Conservation (phyloP, 176 grass and related monocot genomes). For the Triticum dicoccoides region DNA sequence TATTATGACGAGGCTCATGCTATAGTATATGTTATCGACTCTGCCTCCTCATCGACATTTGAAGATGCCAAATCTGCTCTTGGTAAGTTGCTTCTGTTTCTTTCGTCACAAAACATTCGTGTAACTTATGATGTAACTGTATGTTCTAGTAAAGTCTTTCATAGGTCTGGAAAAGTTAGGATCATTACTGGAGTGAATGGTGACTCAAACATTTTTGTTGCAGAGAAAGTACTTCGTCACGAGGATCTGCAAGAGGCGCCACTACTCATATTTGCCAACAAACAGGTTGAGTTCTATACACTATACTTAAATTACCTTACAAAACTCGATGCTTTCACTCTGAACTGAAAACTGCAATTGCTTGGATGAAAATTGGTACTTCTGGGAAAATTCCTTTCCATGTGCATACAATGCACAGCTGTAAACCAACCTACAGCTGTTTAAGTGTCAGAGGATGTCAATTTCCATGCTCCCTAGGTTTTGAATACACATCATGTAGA, state of each 20-base stretch:
- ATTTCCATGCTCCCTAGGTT: neutral
- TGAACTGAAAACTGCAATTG: neutral
- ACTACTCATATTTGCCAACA: conserved; percentile 89
- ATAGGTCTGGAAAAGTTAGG: conserved; percentile 4
- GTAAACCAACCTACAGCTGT: neutral
- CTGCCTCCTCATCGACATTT: conserved; percentile 75
- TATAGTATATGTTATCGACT: conserved; percentile 92
- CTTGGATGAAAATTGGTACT: neutral
- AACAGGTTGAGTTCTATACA: conserved; percentile 54
- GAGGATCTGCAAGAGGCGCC: conserved; percentile 80
- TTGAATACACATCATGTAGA: neutral
- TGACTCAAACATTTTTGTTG: conserved; percentile 18
- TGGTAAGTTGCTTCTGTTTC: conserved; percentile 52
- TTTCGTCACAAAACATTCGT: conserved; percentile 8
- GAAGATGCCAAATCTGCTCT: conserved; percentile 91
- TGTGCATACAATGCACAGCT: neutral
- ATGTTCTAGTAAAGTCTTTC: conserved; percentile 19
- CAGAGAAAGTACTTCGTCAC: conserved; percentile 93
- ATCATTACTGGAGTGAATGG: neutral
- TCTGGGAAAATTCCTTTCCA: neutral
- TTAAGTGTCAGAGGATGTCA: neutral
- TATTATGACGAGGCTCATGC: conserved; percentile 98
- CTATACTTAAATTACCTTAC: neutral
- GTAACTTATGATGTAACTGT: neutral
- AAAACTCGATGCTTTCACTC: neutral